Conservation (phyloP, 257 asterid species). For the Mitragyna speciosa region DNA sequence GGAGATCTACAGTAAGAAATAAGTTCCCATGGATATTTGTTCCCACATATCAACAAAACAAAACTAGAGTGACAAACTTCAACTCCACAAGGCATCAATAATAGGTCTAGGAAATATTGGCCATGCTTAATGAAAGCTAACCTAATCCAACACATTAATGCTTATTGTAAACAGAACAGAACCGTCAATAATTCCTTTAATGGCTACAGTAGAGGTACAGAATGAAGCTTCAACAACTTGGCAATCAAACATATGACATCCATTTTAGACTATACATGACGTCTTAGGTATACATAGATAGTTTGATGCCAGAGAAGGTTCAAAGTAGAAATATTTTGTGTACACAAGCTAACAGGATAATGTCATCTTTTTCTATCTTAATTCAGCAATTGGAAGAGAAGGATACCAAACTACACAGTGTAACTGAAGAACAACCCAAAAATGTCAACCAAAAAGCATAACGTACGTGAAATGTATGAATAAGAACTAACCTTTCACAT, state of each 20-base stretch:
- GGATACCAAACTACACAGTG: background rate
- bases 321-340: background rate
- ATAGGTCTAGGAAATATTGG: background rate
- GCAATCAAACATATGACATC: background rate
- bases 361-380: conserved; percentile 1
- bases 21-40: background rate
- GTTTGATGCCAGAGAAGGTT: background rate
- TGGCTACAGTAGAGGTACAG: background rate
- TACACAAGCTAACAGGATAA: background rate
- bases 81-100: background rate
- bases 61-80: background rate
- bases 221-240: background rate
- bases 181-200: background rate
- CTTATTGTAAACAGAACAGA: background rate
- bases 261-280: background rate
- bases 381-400: background rate
- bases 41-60: background rate
- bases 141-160: background rate
- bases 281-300: background rate
- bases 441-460: background rate
- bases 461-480: background rate
- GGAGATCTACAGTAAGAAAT: background rate
- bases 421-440: background rate
- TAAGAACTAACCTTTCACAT: conserved; percentile 76
- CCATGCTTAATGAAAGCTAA: background rate